phyloP scores from a whole-genome alignment of 768 basidiomycete species.

The Agaricus subrufescens region DNA sequence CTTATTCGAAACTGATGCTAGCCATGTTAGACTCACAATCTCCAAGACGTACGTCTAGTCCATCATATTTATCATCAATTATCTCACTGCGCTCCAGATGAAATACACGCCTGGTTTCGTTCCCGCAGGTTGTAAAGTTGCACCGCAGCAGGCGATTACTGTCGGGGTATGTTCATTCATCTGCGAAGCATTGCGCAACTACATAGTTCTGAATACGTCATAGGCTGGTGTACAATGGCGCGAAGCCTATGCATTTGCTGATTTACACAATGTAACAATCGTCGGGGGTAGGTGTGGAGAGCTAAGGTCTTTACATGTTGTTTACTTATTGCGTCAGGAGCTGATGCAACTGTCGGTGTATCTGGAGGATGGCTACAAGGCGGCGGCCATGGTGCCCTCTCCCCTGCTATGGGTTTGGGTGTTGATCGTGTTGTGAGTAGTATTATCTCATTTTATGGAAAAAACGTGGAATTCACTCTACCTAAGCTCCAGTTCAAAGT shows the following conservation, averaged over 20 bases:
- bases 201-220: not conserved
- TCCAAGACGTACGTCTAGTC: slow-evolving; percentile 27
- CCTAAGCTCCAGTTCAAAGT: slow-evolving; percentile 21
- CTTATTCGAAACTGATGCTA: not conserved
- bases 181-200: not conserved
- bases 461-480: not conserved
- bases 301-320: too few relatives aligned
- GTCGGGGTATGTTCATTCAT: slow-evolving; percentile 27
- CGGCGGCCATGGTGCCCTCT: slow-evolving; percentile 40
- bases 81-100: slow-evolving; percentile 20
- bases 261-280: slow-evolving; percentile 37
- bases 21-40: slow-evolving; percentile 30
- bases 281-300: slow-evolving; percentile 31
- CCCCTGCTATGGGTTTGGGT: slow-evolving; percentile 40
- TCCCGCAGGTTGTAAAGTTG: slow-evolving; percentile 27
- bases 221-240: slow-evolving; percentile 44
- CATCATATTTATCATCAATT: not conserved
- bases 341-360: slow-evolving; percentile 36
- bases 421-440: slow-evolving; percentile 39
- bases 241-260: slow-evolving; percentile 40
- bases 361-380: slow-evolving; percentile 41
- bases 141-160: slow-evolving; percentile 24
- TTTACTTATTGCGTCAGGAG: slow-evolving; percentile 2
- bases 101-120: slow-evolving; percentile 28
- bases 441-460: not conserved